Percentiles rank a stretch among this genome's conserved stretches.
Conservation (phyloP, 768 basidiomycete genomes). For the Collybia sordida region DNA sequence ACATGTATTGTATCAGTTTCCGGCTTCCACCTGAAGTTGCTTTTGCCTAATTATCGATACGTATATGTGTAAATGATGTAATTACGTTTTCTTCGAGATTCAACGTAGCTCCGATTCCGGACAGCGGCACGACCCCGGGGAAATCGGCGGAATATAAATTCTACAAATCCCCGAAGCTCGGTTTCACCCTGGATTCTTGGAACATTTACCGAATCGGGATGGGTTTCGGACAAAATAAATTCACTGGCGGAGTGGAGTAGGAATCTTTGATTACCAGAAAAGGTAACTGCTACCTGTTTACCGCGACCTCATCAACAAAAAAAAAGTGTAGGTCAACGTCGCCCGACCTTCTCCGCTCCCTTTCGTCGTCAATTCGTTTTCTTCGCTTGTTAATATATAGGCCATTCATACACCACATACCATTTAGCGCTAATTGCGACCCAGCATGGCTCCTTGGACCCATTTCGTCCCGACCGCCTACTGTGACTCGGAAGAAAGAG, state of each 20-base stretch:
- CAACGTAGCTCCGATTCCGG: not conserved
- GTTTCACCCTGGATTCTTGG: not conserved
- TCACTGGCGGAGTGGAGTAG: slow-evolving; percentile 10
- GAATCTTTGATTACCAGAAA: slow-evolving; percentile 13
- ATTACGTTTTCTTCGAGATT: slow-evolving; percentile 8
- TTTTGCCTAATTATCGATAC: slow-evolving; percentile 9
- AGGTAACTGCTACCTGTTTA: slow-evolving; percentile 15
- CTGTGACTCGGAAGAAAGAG: slow-evolving; percentile 50
- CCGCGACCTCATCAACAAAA: slow-evolving; percentile 34
- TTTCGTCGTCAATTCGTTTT: no score
- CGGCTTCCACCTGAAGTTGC: slow-evolving; percentile 39
- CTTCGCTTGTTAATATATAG: no score
- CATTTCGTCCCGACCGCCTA: slow-evolving; percentile 49
- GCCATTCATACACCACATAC: not conserved
- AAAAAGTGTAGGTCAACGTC: slow-evolving; percentile 4
- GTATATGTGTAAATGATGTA: not conserved
- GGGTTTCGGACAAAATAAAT: slow-evolving; percentile 9
- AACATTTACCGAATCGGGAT: slow-evolving; percentile 3
- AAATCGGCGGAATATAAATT: not conserved
- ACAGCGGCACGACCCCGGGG: not conserved
- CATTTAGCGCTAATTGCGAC: slow-evolving; percentile 1
- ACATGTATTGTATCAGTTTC: slow-evolving; percentile 98
- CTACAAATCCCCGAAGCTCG: not conserved
- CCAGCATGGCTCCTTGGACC: slow-evolving; percentile 37
- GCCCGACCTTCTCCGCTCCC: not conserved